phyloP scores from a whole-genome alignment of 2,329 filamentous ascomycete genomes.

The Alternaria sp. region DNA sequence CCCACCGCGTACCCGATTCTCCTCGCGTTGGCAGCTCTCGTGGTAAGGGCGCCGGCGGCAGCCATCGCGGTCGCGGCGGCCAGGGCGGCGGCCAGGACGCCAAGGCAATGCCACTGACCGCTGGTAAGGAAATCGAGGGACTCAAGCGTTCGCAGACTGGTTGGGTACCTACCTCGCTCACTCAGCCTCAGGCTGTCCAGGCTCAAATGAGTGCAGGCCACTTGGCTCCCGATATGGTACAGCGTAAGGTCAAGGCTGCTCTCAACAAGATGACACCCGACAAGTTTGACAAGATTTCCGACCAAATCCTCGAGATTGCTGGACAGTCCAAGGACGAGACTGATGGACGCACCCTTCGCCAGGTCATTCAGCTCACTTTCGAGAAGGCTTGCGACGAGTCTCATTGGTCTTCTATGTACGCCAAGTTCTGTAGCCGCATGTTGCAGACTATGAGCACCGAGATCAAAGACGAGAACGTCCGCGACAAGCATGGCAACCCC shows the following conservation, averaged over 20 bases:
- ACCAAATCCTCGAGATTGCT: conserved; percentile 91
- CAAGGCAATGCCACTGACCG: conserved; percentile 92
- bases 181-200: conserved; percentile 45
- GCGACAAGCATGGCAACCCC: conserved; percentile 86
- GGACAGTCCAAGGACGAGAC: conserved; percentile 94
- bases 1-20: conserved; percentile 72
- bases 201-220: conserved; percentile 49
- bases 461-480: conserved; percentile 94
- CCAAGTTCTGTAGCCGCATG: conserved; percentile 98
- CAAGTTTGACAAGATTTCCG: conserved; percentile 95
- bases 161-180: conserved; percentile 80
- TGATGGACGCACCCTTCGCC: conserved; percentile 91
- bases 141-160: conserved; percentile 77
- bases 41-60: conserved; percentile 57
- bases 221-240: conserved; percentile 90
- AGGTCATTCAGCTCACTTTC: conserved; percentile 98
- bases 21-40: conserved; percentile 73
- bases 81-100: conserved; percentile 67
- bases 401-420: conserved; percentile 99
- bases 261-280: conserved; percentile 99
- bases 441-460: conserved; percentile 83
- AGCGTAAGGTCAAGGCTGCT: conserved; percentile 97
- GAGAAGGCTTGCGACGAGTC: conserved; percentile 99
- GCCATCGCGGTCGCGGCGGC: conserved; percentile 66
- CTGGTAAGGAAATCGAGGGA: conserved; percentile 81